Evolutionary conservation across 2,329 filamentous ascomycete species (phyloP).

Genomic region (Ophidiomyces ophidiicola): DNA sequence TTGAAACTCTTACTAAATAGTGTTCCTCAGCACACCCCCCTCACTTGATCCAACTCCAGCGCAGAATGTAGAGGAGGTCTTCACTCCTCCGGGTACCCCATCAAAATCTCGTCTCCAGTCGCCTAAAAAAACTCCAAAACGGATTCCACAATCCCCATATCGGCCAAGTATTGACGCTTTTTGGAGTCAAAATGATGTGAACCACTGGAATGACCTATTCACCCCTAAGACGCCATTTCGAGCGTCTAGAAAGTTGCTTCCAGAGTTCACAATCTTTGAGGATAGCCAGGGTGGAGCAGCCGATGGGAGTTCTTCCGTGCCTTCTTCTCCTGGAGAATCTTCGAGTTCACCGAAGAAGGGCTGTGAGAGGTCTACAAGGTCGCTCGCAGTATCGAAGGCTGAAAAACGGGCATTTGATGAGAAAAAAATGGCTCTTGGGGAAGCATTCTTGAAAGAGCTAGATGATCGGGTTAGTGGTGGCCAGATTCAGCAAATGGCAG

Average conservation of each 20-base stretch:
- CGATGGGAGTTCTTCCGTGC: slow-evolving; percentile 14
- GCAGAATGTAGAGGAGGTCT: slow-evolving; percentile 10
- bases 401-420: slow-evolving; percentile 42
- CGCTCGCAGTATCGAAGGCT: slow-evolving; percentile 24
- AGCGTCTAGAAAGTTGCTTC: slow-evolving; percentile 9
- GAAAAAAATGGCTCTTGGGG: slow-evolving; percentile 42
- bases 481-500: slow-evolving; percentile 38
- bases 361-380: slow-evolving; percentile 21
- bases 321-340: slow-evolving; percentile 29
- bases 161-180: slow-evolving; percentile 42
- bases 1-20: background rate
- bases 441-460: slow-evolving; percentile 44
- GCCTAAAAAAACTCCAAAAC: slow-evolving; percentile 34
- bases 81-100: slow-evolving; percentile 36
- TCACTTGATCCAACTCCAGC: background rate
- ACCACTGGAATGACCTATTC: slow-evolving; percentile 44
- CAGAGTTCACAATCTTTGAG: slow-evolving; percentile 24
- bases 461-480: slow-evolving; percentile 42
- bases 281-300: slow-evolving; percentile 27
- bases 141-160: slow-evolving; percentile 40
- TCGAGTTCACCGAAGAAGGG: slow-evolving; percentile 17
- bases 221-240: slow-evolving; percentile 39
- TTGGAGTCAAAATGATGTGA: slow-evolving; percentile 42
- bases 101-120: slow-evolving; percentile 34
- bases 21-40: background rate